Percentiles rank a stretch among this genome's conserved stretches.
Evolutionary conservation across 1,139 yeast species (phyloP).

Genomic region (Pichia sp.): DNA sequence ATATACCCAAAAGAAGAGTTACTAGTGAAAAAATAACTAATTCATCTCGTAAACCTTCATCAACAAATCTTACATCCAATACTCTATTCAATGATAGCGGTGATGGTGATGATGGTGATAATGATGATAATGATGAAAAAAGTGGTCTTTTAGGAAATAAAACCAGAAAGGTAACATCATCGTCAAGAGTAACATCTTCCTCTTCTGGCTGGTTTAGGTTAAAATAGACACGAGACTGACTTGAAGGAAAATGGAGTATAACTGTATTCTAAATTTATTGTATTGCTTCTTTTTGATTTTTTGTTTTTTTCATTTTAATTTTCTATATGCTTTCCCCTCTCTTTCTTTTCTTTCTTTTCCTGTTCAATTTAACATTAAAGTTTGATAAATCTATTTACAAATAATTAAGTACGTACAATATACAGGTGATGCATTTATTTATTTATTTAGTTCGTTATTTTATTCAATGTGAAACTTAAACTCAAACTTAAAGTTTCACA

Average conservation of each 20-base stretch:
- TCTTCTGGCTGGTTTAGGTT: conserved; percentile 6
- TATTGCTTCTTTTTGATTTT: too few relatives aligned
- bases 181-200: conserved; percentile 6
- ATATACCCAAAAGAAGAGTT: conserved; percentile 1
- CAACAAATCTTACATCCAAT: background rate
- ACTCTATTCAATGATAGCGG: background rate
- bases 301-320: too few relatives aligned
- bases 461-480: too few relatives aligned
- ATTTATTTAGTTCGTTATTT: too few relatives aligned
- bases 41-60: background rate
- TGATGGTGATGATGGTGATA: conserved; percentile 1
- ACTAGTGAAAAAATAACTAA: background rate
- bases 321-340: background rate
- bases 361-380: background rate
- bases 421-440: too few relatives aligned
- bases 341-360: background rate
- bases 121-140: conserved; percentile 1
- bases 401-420: background rate
- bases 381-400: background rate
- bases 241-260: too few relatives aligned
- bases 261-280: too few relatives aligned
- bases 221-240: background rate
- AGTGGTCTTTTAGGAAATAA: conserved; percentile 2
- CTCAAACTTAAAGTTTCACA: conserved; percentile 17
- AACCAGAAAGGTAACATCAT: conserved; percentile 1